phyloP scores from a whole-genome alignment of 2,329 filamentous ascomycete genomes.

The Cryphonectria carpinicola region DNA sequence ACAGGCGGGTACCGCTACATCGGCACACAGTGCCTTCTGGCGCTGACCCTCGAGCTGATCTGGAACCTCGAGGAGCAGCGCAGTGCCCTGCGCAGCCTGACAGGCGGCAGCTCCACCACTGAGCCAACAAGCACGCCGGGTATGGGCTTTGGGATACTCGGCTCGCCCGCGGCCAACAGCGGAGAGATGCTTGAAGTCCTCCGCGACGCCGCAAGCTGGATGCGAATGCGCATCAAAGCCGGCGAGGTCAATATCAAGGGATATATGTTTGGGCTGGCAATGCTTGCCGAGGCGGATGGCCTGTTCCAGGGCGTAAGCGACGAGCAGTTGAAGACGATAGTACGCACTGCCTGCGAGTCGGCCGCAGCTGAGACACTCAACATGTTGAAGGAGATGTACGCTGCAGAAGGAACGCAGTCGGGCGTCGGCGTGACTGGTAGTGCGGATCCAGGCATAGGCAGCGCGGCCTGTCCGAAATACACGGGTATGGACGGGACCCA shows the following conservation, averaged over 20 bases:
- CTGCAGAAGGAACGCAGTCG: slow-evolving; percentile 29
- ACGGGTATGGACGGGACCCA: not conserved
- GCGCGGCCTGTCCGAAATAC: not conserved
- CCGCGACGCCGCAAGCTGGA: slow-evolving; percentile 46
- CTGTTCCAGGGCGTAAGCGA: slow-evolving; percentile 42
- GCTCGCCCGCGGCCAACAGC: slow-evolving; percentile 39
- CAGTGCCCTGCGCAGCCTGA: slow-evolving; percentile 35
- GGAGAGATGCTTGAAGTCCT: slow-evolving; percentile 48
- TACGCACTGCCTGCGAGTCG: slow-evolving; percentile 41
- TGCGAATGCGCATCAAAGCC: slow-evolving; percentile 43
- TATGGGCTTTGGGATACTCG: slow-evolving; percentile 19
- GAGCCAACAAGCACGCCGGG: slow-evolving; percentile 3
- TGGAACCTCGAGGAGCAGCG: slow-evolving; percentile 49
- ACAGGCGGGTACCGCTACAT: slow-evolving; percentile 49
- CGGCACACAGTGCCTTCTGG: slow-evolving; percentile 45
- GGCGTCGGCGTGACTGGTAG: not conserved
- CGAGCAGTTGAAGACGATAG: slow-evolving; percentile 38
- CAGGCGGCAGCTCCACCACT: not conserved
- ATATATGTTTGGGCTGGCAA: slow-evolving; percentile 46
- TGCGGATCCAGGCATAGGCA: not conserved
- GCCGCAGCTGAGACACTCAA: slow-evolving; percentile 40
- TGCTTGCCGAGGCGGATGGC: slow-evolving; percentile 48
- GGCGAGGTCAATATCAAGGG: slow-evolving; percentile 62
- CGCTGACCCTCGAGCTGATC: slow-evolving; percentile 51
- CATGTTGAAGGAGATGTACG: slow-evolving; percentile 39